Conservation (phyloP, 1,284 basidiomycete genomes). For the Apiotrichum brassicae region DNA sequence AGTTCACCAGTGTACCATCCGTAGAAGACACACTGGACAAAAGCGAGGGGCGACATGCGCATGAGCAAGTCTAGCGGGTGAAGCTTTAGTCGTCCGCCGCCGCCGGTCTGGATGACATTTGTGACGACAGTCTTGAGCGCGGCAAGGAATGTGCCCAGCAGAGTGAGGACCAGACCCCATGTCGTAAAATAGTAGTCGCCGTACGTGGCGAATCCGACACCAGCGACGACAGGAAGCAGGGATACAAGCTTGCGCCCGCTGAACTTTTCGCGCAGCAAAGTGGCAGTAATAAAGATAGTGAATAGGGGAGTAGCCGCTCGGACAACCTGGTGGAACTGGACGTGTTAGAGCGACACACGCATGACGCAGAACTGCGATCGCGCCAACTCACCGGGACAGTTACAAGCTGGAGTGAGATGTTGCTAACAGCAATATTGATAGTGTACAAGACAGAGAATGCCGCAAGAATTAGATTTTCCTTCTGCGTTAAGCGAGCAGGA, state of each 20-base stretch:
- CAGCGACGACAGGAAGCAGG: slow-evolving; percentile 78
- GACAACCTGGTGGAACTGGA: slow-evolving; percentile 95
- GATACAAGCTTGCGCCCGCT: slow-evolving; percentile 58
- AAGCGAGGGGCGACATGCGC: slow-evolving; percentile 78
- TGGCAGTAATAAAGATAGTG: slow-evolving; percentile 66
- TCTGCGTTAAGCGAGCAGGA: slow-evolving; percentile 55
- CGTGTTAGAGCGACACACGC: background rate
- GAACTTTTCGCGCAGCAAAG: slow-evolving; percentile 47
- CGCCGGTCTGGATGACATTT: slow-evolving; percentile 61
- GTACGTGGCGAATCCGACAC: slow-evolving; percentile 90
- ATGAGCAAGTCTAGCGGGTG: slow-evolving; percentile 80
- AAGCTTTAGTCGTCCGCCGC: slow-evolving; percentile 44
- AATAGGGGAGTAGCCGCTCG: slow-evolving; percentile 88
- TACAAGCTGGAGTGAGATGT: slow-evolving; percentile 76
- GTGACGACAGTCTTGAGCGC: slow-evolving; percentile 87
- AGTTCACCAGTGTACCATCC: slow-evolving; percentile 75
- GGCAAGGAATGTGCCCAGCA: slow-evolving; percentile 80
- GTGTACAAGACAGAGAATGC: slow-evolving; percentile 83
- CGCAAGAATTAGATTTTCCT: slow-evolving; percentile 60
- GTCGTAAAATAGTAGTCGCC: slow-evolving; percentile 83
- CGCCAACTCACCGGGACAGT: slow-evolving; percentile 77
- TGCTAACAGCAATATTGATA: slow-evolving; percentile 86
- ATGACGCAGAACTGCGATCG: background rate
- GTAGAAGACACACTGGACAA: slow-evolving; percentile 72
- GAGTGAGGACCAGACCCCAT: slow-evolving; percentile 73